Percentiles rank a stretch among this genome's conserved stretches.
Evolutionary conservation across 2,329 filamentous ascomycete genomes (phyloP).

Genomic region (Fusarium armeniacum): DNA sequence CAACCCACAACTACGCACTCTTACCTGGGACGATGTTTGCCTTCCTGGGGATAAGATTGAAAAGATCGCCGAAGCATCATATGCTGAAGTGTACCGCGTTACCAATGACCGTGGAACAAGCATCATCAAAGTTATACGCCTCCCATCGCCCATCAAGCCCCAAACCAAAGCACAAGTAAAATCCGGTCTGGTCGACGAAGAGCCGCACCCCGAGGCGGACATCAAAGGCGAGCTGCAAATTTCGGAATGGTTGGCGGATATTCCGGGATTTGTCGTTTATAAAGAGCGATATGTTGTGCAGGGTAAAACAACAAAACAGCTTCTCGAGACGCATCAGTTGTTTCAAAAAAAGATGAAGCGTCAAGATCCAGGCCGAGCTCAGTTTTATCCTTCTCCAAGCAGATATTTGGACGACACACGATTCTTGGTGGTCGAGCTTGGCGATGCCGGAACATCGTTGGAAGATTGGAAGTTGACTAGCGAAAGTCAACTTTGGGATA

Average conservation of each 20-base stretch:
- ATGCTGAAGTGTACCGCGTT: slow-evolving; percentile 75
- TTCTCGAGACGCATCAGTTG: slow-evolving; percentile 71
- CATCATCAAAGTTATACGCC: slow-evolving; percentile 75
- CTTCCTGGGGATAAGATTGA: slow-evolving; percentile 66
- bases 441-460: slow-evolving; percentile 71
- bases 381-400: slow-evolving; percentile 74
- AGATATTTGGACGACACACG: slow-evolving; percentile 69
- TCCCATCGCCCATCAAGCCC: slow-evolving; percentile 69
- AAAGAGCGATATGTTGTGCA: slow-evolving; percentile 73
- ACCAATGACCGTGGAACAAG: slow-evolving; percentile 71
- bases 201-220: slow-evolving; percentile 68
- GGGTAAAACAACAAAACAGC: slow-evolving; percentile 66
- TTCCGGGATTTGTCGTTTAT: slow-evolving; percentile 75
- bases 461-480: slow-evolving; percentile 68
- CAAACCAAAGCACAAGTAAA: slow-evolving; percentile 70
- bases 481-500: slow-evolving; percentile 71
- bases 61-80: slow-evolving; percentile 77
- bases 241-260: slow-evolving; percentile 73
- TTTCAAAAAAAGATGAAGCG: slow-evolving; percentile 69
- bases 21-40: slow-evolving; percentile 72
- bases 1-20: slow-evolving; percentile 56
- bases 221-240: slow-evolving; percentile 72
- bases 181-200: slow-evolving; percentile 70
- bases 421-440: slow-evolving; percentile 74
- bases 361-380: slow-evolving; percentile 68